These are phyloP conservation scores for Russula brevipes DNA, from an alignment of 768 basidiomycete species.

Conservation along the genomic window DNA sequence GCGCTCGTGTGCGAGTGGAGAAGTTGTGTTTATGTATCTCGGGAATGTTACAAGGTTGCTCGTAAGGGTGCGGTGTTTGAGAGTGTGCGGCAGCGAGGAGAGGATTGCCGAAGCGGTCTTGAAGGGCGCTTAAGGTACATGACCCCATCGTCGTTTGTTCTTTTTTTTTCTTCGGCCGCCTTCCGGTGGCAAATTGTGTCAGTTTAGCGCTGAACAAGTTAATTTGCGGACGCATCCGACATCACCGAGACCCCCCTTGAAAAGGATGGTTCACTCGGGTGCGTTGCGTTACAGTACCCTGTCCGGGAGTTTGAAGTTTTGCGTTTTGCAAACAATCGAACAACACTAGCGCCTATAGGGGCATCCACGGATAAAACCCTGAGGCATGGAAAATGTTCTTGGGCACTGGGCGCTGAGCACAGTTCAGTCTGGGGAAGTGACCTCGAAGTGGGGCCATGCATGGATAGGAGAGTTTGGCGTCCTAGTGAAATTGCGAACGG, in stretches of 20 bases:
- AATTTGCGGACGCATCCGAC: background rate
- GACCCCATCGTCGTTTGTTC: constrained; percentile 3
- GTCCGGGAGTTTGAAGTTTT: too few species aligned
- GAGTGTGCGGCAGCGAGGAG: background rate
- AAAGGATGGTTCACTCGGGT: background rate
- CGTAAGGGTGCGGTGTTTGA: constrained; percentile 20
- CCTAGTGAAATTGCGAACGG: background rate
- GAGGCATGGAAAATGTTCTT: background rate
- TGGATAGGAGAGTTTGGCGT: background rate
- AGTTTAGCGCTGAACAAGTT: background rate
- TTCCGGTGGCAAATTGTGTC: background rate
- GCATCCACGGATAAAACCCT: too few species aligned
- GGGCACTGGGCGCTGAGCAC: background rate
- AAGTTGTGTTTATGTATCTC: background rate
- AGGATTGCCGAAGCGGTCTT: constrained; percentile 5
- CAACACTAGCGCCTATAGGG: too few species aligned
- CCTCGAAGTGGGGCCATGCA: background rate
- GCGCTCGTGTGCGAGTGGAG: background rate
- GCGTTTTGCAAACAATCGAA: too few species aligned
- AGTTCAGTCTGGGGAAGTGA: background rate
- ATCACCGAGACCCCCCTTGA: background rate
- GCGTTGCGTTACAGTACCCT: background rate
- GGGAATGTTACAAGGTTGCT: background rate
- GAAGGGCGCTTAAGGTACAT: background rate
- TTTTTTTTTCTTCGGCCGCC: constrained; percentile 2